Base-by-base conservation (phyloP, 345 rosid species). In the Firmiana major region DNA sequence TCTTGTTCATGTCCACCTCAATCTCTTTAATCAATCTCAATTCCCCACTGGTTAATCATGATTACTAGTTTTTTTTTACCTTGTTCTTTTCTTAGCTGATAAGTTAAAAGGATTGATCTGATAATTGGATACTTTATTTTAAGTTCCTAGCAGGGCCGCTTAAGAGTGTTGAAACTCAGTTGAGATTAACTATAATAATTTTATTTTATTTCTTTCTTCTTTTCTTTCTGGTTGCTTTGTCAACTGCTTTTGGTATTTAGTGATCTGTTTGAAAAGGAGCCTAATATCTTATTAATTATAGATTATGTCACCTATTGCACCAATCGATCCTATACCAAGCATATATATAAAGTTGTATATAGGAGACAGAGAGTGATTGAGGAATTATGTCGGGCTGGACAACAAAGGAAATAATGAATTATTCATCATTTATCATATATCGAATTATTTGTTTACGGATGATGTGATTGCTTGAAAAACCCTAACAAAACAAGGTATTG, bases 391-490 rank as follows among this genome's bases (percentile, higher is more conserved):
- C 36, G 8, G 62, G 62, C 17, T 51, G 16, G 16, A 53, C 15
- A 49, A 53, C 62, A 49, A 31, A 34, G 43, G 74, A 71, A 31
- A 5, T 64, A 66, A 66, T 46, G 57, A 55, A 38, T 73, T 21
- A 34, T n/a, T 36, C 63, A 28, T 53, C 48, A 21, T 55, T 55
- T 77, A 11, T 46, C 51, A 31, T 31, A 31, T 31, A 48, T 17
- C 11, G 4, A 60, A 53, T 77, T 64, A 51, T 60, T 51, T 12
- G 36, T 46, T 10, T 21, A 10, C 21, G 12, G 66, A 51, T 78
- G 78, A 78, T 71, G 81, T 69, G 79, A 81, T 77, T 75, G 76
- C 34, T 51, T 45, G 76, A 55, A 77, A 63, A 78, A 70, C 66
- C 74, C 82, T 49, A 76, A 58, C 74, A 80, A 58, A 79, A 57